A percentile compares a stretch with the other conserved stretches of the same genome.
phyloP scores from a whole-genome alignment of 306 rosid species.

The Cicer arietinum region DNA sequence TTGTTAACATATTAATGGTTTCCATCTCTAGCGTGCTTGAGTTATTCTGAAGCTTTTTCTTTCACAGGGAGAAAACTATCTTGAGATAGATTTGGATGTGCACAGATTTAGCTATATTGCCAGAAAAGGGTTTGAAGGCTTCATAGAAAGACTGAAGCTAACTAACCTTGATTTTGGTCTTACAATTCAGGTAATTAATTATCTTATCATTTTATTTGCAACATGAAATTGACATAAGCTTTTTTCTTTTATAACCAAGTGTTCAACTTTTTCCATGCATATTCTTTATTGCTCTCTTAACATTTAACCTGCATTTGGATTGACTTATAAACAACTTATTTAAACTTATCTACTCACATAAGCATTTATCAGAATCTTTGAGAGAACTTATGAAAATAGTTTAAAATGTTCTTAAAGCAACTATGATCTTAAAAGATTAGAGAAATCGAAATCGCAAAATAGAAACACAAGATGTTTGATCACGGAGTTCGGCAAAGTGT shows the following conservation, averaged over 20 bases:
- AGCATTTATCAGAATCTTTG: background rate
- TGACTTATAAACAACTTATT: background rate
- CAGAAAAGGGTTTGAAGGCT: slow-evolving; percentile 89
- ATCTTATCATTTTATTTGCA: slow-evolving; percentile 14
- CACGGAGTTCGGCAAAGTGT: no score
- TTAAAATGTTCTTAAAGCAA: background rate
- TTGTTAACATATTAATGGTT: background rate
- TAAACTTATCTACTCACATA: background rate
- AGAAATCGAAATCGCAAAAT: no score
- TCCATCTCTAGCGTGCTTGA: slow-evolving; percentile 6
- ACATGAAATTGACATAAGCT: slow-evolving; percentile 27
- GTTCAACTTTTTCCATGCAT: background rate
- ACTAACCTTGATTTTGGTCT: slow-evolving; percentile 78
- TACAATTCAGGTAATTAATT: slow-evolving; percentile 81
- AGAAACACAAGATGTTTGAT: no score
- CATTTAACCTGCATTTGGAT: background rate
- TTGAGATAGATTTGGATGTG: slow-evolving; percentile 93
- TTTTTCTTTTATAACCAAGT: background rate
- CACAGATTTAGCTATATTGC: slow-evolving; percentile 93
- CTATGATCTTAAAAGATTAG: no score
- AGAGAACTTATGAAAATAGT: background rate
- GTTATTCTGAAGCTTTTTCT: slow-evolving; percentile 35
- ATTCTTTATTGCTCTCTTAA: background rate
- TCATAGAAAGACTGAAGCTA: slow-evolving; percentile 75
- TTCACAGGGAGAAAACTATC: slow-evolving; percentile 91